Evolutionary conservation across 345 rosid species (phyloP).

Genomic region (Eutrema yunnanense): DNA sequence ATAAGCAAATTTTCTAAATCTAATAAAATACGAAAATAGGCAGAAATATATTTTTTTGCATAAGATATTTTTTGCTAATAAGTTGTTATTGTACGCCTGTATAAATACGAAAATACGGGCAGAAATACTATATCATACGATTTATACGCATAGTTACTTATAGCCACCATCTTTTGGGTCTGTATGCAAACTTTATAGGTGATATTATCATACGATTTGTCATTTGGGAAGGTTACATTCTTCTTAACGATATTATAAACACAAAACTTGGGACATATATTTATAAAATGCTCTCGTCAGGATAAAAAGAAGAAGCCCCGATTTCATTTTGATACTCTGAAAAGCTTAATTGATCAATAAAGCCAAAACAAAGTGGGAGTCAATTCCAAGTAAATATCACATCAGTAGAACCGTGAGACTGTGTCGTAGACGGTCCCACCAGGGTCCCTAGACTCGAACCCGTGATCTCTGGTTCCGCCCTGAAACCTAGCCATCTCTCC

Average conservation of each 20-base stretch:
- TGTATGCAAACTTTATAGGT: neutral
- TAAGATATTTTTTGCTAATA: no score
- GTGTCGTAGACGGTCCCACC: constrained; percentile 59
- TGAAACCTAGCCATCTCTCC: constrained; percentile 51
- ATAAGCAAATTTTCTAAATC: no score
- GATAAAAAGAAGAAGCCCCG: neutral
- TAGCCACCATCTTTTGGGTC: neutral
- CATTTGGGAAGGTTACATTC: neutral
- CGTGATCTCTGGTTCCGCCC: constrained; percentile 51
- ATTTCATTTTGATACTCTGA: neutral
- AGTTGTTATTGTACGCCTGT: no score
- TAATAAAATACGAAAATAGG: no score
- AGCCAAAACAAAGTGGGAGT: neutral
- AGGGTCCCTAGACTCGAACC: constrained; percentile 57
- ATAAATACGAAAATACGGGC: no score
- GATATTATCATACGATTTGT: neutral
- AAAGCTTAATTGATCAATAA: neutral
- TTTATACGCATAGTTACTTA: neutral
- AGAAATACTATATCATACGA: no score
- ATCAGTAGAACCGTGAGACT: no score
- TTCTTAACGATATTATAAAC: neutral
- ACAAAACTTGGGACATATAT: neutral
- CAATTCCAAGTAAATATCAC: constrained; percentile 18
- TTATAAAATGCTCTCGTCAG: neutral
- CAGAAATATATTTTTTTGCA: no score